Evolutionary conservation across 495 filamentous ascomycete species (phyloP), one percentile per base, ranked within the genome.

Genomic region (Peziza echinospora): DNA sequence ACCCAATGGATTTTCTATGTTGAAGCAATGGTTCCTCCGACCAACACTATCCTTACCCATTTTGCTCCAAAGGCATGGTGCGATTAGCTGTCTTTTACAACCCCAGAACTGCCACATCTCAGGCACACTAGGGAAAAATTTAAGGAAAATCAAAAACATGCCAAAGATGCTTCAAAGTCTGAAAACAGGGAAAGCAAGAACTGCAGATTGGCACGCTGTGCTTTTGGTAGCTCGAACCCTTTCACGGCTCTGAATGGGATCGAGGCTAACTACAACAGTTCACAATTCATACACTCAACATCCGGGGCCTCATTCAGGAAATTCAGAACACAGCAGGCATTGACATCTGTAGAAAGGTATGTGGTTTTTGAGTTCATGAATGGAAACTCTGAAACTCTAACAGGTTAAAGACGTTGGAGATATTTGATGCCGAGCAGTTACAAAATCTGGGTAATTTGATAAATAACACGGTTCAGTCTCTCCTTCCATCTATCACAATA

Each of bases 1-100:
- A 2, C 76, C 83, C 5, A 82, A 93, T 53, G 89, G 91, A 2
- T 83, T 77, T 53, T 59, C 65, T 21, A 73, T 71, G 42, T 68
- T 97, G 3, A 76, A 82, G 19, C 79, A 84, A 54, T 80, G 82
- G 52, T 92, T 97, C 51, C 68, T 94, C 24, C 76, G 80, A 0
- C 89, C 89, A 25, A 91, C 71, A 41, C 65, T 75, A 24, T 68
- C 84, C 45, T 53, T 82, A 2, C 60, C 63, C 13, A 52, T 79
- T 4, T 87, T 96, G 48, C 64, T 68, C n/a, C 71, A 86, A 54
- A 73, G 89, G 23, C 77, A 91, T 39, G 64, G 71, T 19, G 74
- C 79, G 5, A 75, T 89, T 46, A 62, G 66, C 5, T 64, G 78
- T 1, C 71, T 96, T 48, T 62, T 89, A 3, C 68, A 71, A 24